These are phyloP conservation scores for Schoenoplectus tabernaemontani DNA, from an alignment of 202 grass and related monocot species.

Conservation along the genomic window DNA sequence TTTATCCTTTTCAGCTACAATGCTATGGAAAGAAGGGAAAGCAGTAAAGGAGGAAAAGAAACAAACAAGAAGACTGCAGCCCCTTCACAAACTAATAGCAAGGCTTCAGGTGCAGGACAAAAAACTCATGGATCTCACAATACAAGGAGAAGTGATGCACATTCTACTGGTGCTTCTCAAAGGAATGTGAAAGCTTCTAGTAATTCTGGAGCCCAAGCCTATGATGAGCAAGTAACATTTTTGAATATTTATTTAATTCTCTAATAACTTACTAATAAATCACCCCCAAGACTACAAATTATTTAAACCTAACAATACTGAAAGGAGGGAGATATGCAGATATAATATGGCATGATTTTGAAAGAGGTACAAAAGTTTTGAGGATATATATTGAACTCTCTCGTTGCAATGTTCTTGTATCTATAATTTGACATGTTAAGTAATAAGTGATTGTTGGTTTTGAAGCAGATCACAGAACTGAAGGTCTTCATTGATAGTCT, in stretches of 20 bases:
- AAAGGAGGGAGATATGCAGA: not conserved
- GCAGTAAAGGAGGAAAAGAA: conserved; percentile 90
- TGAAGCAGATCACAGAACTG: conserved; percentile 80
- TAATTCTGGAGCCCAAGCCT: conserved; percentile 42
- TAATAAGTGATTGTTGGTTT: not conserved
- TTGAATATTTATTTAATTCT: not conserved
- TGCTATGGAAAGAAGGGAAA: conserved; percentile 72
- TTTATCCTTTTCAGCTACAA: conserved; percentile 53
- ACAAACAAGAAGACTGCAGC: conserved; percentile 69
- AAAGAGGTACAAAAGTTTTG: not conserved
- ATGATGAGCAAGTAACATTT: conserved; percentile 58
- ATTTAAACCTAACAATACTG: not conserved
- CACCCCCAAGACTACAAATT: not conserved
- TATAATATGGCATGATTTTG: not conserved
- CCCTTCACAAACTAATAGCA: conserved; percentile 40
- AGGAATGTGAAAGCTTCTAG: conserved; percentile 33
- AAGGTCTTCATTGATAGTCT: conserved; percentile 85
- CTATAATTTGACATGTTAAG: not conserved
- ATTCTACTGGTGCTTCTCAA: conserved; percentile 32
- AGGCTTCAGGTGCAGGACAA: conserved; percentile 32
- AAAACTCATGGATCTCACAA: conserved; percentile 46
- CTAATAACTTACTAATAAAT: not conserved
- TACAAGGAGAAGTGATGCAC: conserved; percentile 33
- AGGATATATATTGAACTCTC: not conserved
- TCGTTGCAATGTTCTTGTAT: not conserved